These are phyloP conservation scores for Epichloe aotearoae DNA, from an alignment of 2,329 filamentous ascomycete species.

Conservation along the genomic window DNA sequence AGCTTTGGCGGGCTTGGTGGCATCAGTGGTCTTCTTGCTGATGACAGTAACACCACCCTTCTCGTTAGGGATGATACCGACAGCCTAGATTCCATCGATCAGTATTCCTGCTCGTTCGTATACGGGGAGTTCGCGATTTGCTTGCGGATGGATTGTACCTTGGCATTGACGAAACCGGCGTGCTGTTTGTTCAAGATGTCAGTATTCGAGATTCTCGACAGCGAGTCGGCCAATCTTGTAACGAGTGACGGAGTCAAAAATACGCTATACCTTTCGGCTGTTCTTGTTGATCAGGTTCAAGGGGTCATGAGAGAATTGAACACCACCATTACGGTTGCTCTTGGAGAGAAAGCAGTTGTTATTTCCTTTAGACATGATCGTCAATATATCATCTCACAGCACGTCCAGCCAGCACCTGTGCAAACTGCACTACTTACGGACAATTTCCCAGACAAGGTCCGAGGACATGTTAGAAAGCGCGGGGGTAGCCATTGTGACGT, in stretches of 20 bases:
- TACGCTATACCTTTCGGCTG: conserved; percentile 61
- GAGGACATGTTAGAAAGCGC: conserved; percentile 63
- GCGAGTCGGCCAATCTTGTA: neutral
- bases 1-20: conserved; percentile 59
- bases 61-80: conserved; percentile 63
- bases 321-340: conserved; percentile 64
- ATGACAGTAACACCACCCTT: conserved; percentile 69
- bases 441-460: conserved; percentile 90
- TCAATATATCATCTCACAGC: neutral
- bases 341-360: conserved; percentile 89
- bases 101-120: conserved; percentile 3
- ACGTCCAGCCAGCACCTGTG: neutral
- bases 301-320: conserved; percentile 87
- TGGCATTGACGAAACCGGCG: conserved; percentile 84
- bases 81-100: conserved; percentile 43
- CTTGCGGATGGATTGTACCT: conserved; percentile 43
- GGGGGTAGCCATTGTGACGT: conserved; percentile 40
- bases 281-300: conserved; percentile 88
- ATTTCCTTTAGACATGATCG: conserved; percentile 42
- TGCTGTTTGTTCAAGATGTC: conserved; percentile 41
- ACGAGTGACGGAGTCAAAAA: neutral
- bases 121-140: conserved; percentile 1
- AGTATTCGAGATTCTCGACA: conserved; percentile 14
- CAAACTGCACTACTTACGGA: conserved; percentile 59
- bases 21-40: conserved; percentile 68